Conservation (phyloP, 768 basidiomycete genomes). For the Mrakia blollopis region DNA sequence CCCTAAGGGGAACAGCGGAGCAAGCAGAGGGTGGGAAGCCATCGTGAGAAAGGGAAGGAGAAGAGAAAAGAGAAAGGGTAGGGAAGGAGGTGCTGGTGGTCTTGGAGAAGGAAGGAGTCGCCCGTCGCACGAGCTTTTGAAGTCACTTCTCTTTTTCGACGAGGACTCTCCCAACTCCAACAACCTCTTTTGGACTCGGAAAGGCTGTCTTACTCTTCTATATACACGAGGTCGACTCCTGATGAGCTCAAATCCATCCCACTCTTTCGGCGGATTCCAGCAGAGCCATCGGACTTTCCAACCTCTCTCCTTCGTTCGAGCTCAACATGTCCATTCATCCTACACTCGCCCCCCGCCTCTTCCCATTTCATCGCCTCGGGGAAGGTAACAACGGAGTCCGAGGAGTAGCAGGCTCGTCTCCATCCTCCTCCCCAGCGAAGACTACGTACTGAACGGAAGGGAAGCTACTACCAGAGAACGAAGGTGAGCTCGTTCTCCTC, state of each 20-base stretch:
- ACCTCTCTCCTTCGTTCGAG: too few species aligned
- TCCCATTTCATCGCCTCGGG: background rate
- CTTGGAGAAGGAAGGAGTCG: background rate
- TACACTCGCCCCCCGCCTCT: too few species aligned
- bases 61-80: background rate
- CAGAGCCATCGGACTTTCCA: too few species aligned
- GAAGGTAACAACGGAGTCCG: background rate
- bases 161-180: too few species aligned
- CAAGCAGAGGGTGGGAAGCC: conserved; percentile 23
- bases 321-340: too few species aligned
- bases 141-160: too few species aligned
- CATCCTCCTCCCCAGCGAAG: background rate
- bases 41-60: background rate
- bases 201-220: too few species aligned
- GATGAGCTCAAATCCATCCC: too few species aligned
- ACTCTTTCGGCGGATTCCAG: too few species aligned
- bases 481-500: background rate
- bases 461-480: background rate
- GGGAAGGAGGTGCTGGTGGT: background rate
- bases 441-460: background rate
- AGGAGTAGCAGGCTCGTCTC: background rate
- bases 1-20: conserved; percentile 16
- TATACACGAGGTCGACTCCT: too few species aligned
- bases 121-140: background rate
- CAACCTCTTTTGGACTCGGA: too few species aligned